These are phyloP conservation scores for Solanum hybrid DNA, from an alignment of 305 asterid species.

Conservation along the genomic window DNA sequence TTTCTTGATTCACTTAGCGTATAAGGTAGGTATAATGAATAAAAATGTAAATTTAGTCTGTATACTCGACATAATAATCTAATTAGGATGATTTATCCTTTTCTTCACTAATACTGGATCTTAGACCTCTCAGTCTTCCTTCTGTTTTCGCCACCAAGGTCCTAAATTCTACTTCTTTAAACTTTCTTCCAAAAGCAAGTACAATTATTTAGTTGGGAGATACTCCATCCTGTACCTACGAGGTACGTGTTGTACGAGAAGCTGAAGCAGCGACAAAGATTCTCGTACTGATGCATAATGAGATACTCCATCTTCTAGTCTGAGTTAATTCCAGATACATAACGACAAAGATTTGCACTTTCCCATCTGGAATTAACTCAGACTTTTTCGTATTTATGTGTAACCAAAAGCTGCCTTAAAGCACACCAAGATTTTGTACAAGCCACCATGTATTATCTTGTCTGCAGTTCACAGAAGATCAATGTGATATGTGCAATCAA, in stretches of 20 bases:
- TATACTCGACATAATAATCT: not conserved
- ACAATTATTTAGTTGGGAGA: not conserved
- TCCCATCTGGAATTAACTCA: not conserved
- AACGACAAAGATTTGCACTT: not conserved
- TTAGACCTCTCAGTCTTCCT: not conserved
- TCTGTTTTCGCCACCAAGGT: not conserved
- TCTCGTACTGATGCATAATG: not conserved
- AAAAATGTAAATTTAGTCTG: not conserved
- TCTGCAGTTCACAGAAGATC: not conserved
- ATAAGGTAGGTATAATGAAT: not conserved
- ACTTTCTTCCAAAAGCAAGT: not conserved
- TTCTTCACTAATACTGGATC: not conserved
- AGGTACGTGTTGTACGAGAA: not conserved
- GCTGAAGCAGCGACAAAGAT: not conserved
- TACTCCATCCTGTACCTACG: not conserved
- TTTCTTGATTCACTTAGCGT: not conserved
- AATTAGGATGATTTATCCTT: not conserved
- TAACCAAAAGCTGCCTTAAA: not conserved
- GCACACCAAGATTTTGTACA: not conserved
- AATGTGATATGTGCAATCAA: not conserved
- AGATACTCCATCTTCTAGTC: not conserved
- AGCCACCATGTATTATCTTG: not conserved
- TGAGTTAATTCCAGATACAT: not conserved
- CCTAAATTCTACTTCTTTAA: not conserved
- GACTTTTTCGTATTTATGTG: not conserved